Conservation (phyloP, 2,329 filamentous ascomycete genomes). For the Xylariaceae sp. region DNA sequence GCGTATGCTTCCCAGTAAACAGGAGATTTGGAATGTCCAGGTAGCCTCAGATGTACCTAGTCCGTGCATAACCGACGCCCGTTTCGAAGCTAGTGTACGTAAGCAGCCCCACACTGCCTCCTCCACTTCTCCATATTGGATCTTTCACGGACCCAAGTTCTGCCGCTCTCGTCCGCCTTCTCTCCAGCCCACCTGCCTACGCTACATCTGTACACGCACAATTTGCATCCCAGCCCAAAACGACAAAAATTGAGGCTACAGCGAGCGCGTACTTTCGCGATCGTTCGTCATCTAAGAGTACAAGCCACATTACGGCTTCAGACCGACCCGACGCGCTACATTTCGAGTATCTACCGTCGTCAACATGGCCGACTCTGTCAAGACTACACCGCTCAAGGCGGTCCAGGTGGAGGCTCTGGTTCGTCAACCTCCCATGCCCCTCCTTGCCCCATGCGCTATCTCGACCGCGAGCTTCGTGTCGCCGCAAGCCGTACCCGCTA, state of each 20-base stretch:
- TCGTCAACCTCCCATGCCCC: constrained; percentile 39
- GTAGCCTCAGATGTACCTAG: too few species aligned
- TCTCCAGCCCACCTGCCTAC: constrained; percentile 1
- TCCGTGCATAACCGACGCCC: neutral
- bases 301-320: constrained; percentile 9
- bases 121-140: neutral
- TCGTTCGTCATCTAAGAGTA: constrained; percentile 14
- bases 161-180: constrained; percentile 22
- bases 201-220: constrained; percentile 24
- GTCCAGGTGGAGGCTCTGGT: constrained; percentile 95
- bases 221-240: constrained; percentile 28
- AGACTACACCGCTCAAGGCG: constrained; percentile 71
- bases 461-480: neutral
- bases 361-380: constrained; percentile 55
- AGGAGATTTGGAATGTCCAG: too few species aligned
- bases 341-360: neutral
- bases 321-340: neutral
- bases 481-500: neutral
- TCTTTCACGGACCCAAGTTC: constrained; percentile 11
- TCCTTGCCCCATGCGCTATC: constrained; percentile 24
- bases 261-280: constrained; percentile 17
- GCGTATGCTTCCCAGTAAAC: too few species aligned
- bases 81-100: neutral
- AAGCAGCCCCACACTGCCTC: neutral
- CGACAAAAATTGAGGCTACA: constrained; percentile 27